Percentiles rank a stretch among this genome's conserved stretches.
These are phyloP conservation scores for Apophysomyces ossiformis DNA, from an alignment of 371 early-diverging fungal genomes.

Conservation along the genomic window DNA sequence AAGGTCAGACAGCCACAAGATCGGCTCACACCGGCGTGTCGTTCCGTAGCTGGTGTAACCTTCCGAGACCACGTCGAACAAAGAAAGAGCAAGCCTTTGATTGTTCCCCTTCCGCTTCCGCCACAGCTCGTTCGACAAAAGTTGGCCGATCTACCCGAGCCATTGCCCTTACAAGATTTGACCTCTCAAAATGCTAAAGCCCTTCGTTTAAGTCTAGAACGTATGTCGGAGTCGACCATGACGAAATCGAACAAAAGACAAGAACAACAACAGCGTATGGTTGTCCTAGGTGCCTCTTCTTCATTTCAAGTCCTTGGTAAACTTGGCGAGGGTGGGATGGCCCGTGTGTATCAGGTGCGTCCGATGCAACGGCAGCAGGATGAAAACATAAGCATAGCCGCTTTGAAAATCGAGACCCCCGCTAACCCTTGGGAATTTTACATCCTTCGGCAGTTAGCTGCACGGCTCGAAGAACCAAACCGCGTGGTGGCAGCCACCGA, in stretches of 20 bases:
- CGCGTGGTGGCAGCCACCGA: slow-evolving; percentile 5
- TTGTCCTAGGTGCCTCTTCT: no score
- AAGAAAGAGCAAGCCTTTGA: no score
- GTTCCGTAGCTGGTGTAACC: slow-evolving; percentile 1
- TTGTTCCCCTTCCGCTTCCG: slow-evolving; percentile 5
- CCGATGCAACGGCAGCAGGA: neutral
- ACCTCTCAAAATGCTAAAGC: neutral
- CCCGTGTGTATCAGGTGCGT: slow-evolving; percentile 35
- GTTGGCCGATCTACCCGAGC: neutral
- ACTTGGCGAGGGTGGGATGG: slow-evolving; percentile 51
- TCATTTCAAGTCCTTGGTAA: slow-evolving; percentile 22
- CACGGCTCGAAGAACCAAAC: slow-evolving; percentile 4
- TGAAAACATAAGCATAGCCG: slow-evolving; percentile 2
- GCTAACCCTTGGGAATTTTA: slow-evolving; percentile 53
- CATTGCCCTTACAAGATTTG: neutral
- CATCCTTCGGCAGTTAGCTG: slow-evolving; percentile 32
- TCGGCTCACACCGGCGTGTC: slow-evolving; percentile 1
- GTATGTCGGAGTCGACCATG: neutral
- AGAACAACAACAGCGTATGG: no score
- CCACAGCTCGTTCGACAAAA: slow-evolving; percentile 12
- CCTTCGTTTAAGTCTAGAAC: neutral
- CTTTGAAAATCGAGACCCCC: slow-evolving; percentile 43
- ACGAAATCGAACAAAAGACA: no score
- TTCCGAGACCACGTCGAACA: neutral
- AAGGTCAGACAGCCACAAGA: neutral